Evolutionary conservation across 176 grass and related monocot species (phyloP), one percentile per base, ranked within the genome.

Genomic region (Zizania latifolia): DNA sequence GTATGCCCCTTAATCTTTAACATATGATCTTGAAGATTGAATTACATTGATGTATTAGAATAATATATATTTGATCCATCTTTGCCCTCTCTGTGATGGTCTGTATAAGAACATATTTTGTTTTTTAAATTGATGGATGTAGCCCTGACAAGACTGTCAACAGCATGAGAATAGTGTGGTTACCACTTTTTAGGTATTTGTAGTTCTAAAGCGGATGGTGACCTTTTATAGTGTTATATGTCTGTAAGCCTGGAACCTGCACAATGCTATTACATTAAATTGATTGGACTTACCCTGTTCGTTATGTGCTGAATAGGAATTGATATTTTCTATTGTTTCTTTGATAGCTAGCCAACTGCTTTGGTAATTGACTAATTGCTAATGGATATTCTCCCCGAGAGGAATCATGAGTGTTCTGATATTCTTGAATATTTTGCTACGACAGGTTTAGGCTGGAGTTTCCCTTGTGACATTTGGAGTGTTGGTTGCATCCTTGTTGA

Each of bases 381-480:
- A 68, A 33, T 83, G n/a, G 70, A 39, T 86, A 50, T 83, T 64
- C 58, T 39, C n/a, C 32, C 13, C 4, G n/a, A 74, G 10, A n/a
- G 8, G 35, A 58, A 65, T 60, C 50, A 19, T 31, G 26, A 74
- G 5, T n/a, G n/a, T 83, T 79, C 43, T 83, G 44, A 78, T 62
- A 33, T 82, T 70, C 55, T 36, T 78, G 70, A 28, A 48, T 76
- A 79, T 83, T 83, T 83, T 83, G 44, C 75, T 45, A 76, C 67
- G 67, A 70, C 73, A 97, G 93, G 93, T 33, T 57, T 97, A 72
- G 90, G 93, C 15, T 97, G 93, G 93, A 93, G 83, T 79, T 93
- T 90, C 46, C 90, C 93, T 66, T 97, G 93, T 72, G 93, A 97
- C 82, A 84, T 93, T 58, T 97, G 93, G 93, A 97, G 93, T 66